Evolutionary conservation across 1,139 yeast species (phyloP).

Genomic region (Debaryomycetaceae sp.): DNA sequence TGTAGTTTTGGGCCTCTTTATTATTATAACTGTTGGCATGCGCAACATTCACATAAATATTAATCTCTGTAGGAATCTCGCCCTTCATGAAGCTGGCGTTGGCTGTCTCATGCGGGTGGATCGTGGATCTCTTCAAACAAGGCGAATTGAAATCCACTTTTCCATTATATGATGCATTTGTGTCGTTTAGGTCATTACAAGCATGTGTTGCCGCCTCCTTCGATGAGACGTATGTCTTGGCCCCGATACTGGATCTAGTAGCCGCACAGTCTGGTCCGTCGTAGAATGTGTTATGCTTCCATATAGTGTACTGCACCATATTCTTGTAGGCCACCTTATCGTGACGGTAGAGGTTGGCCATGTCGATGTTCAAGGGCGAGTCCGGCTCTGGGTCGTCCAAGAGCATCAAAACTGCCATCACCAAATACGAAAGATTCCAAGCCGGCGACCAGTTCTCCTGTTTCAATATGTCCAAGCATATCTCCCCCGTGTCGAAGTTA

Average conservation of each 20-base stretch:
- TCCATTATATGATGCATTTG: slow-evolving; percentile 1
- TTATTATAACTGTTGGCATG: background rate
- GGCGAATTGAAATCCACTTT: background rate
- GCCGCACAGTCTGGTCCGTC: slow-evolving; percentile 1
- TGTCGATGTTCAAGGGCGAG: slow-evolving; percentile 80
- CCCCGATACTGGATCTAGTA: slow-evolving; percentile 3
- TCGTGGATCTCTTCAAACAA: background rate
- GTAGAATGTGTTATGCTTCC: slow-evolving; percentile 30
- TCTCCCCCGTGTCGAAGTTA: slow-evolving; percentile 66
- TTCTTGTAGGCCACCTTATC: slow-evolving; percentile 57
- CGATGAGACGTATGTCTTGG: slow-evolving; percentile 1
- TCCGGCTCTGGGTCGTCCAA: slow-evolving; percentile 80
- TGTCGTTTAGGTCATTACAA: background rate
- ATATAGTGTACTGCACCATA: slow-evolving; percentile 59
- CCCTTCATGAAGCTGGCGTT: background rate
- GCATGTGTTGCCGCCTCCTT: background rate
- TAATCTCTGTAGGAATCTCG: background rate
- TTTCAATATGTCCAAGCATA: slow-evolving; percentile 77
- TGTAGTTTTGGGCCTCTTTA: slow-evolving; percentile 10
- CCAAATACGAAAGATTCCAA: slow-evolving; percentile 71
- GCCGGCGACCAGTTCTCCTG: slow-evolving; percentile 79
- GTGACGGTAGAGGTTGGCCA: slow-evolving; percentile 68
- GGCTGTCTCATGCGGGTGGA: background rate
- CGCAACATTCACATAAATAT: background rate
- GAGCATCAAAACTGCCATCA: slow-evolving; percentile 67